phyloP scores from a whole-genome alignment of 2,329 filamentous ascomycete species.

The Fusarium hostae region DNA sequence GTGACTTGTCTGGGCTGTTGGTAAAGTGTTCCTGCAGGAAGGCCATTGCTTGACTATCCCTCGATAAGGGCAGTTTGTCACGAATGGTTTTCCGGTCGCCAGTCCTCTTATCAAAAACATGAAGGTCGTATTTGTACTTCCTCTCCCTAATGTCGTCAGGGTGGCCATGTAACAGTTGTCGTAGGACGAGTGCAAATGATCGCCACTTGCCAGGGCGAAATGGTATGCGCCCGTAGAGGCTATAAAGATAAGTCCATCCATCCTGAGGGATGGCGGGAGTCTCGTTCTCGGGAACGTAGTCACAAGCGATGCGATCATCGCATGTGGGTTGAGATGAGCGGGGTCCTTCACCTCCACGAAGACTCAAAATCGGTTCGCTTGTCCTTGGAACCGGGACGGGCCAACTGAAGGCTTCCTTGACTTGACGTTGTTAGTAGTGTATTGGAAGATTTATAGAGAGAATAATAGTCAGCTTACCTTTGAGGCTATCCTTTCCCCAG shows the following conservation, averaged over 20 bases:
- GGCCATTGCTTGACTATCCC: neutral
- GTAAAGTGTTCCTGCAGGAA: conserved; percentile 17
- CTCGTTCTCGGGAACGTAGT: conserved; percentile 13
- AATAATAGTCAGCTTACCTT: conserved; percentile 21
- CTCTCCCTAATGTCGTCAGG: neutral
- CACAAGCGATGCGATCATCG: neutral
- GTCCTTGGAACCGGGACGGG: conserved; percentile 7
- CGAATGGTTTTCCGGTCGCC: neutral
- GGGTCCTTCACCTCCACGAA: conserved; percentile 30
- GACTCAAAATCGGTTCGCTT: conserved; percentile 6
- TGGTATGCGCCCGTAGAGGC: conserved; percentile 49
- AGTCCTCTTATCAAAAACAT: conserved; percentile 20
- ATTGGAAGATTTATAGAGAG: accelerated
- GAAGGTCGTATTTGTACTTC: conserved; percentile 14
- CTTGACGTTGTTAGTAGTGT: conserved; percentile 19
- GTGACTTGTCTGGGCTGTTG: neutral
- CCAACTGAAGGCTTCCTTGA: conserved; percentile 4
- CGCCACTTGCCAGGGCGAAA: conserved; percentile 36
- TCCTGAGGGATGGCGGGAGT: neutral
- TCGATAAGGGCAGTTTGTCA: conserved; percentile 17
- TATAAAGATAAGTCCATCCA: conserved; percentile 38
- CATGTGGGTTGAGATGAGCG: neutral
- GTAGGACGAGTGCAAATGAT: conserved; percentile 37
- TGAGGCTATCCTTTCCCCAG: conserved; percentile 43
- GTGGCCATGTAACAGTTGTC: conserved; percentile 36